Percentiles rank a stretch among this genome's conserved stretches.
phyloP scores from a whole-genome alignment of 140 eudicot genomes.

The Flaveria floridana region DNA sequence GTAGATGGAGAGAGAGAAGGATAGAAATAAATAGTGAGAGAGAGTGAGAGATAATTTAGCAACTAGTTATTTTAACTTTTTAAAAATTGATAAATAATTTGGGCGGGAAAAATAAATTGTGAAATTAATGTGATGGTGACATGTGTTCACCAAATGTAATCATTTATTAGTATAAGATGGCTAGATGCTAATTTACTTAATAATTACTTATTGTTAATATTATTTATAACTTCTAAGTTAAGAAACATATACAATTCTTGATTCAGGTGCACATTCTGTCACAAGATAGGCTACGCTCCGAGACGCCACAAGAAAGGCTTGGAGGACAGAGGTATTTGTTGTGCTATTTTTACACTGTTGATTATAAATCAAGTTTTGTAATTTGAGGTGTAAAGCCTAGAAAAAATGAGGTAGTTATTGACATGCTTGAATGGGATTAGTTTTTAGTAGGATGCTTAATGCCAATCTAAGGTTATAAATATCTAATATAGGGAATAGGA shows the following conservation, averaged over 20 bases:
- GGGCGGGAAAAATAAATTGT: too few relatives aligned
- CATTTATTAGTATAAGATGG: too few relatives aligned
- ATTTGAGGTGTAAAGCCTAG: background rate
- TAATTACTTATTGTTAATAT: background rate
- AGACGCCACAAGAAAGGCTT: conserved; percentile 39
- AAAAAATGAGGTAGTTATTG: background rate
- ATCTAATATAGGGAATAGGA: background rate
- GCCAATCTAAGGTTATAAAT: background rate
- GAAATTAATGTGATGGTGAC: too few relatives aligned
- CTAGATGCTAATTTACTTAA: background rate
- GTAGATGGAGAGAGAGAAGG: too few relatives aligned
- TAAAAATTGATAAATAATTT: too few relatives aligned
- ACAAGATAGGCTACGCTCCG: conserved; percentile 85
- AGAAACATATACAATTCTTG: conserved; percentile 19
- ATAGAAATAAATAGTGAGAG: too few relatives aligned
- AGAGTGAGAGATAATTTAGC: too few relatives aligned
- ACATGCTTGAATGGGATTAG: background rate
- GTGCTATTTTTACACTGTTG: background rate
- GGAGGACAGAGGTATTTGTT: conserved; percentile 45
- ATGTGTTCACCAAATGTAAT: too few relatives aligned
- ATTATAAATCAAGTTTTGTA: background rate
- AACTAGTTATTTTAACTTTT: too few relatives aligned
- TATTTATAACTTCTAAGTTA: background rate
- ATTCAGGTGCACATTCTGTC: conserved; percentile 65
- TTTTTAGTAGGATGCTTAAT: conserved; percentile 1